Base-by-base conservation (phyloP, 495 filamentous ascomycete species). In the Penicillium macrosclerotiorum region DNA sequence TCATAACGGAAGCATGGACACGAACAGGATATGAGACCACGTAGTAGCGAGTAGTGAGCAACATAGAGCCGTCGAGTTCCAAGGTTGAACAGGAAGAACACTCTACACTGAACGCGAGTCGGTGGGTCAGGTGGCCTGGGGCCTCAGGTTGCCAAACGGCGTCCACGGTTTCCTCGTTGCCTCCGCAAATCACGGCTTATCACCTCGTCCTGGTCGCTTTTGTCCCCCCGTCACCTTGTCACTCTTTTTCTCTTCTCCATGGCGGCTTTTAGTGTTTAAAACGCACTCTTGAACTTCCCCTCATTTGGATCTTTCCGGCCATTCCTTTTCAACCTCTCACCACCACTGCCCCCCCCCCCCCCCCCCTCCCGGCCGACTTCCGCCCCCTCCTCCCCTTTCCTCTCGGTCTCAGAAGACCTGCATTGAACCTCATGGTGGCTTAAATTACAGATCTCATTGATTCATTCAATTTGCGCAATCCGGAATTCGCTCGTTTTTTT, bases 391-490 rank as follows among this genome's bases (percentile, higher is more conserved):
- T 30, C 47, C 40, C 32, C 20, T 16, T 13, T 8, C 3, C 22
- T 18, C 26, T 9, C 26, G 23, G 36, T 39, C 33, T 47, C 39
- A 51, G 46, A 35, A 54, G 51, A 47, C 42, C 37, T 44, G 47
- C 43, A 31, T 51, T 52, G 48, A 41, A 14, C 53, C 26, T 51
- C 45, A 48, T 41, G 48, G 31, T 51, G 31, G 31, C 22, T 41
- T 56, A 43, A 56, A 44, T 45, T 31, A 20, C 27, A 37, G 36
- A 26, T 16, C 23, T 11, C 14, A 19, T 39, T 20, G n/a, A 37
- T 31, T 25, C 34, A 27, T n/a, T n/a, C 13, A 23, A 18, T 31
- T 20, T 23, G 47, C 32, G 34, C 31, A 49, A 18, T 37, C 44
- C 45, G 39, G 34, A 47, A 14, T 36, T 44, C 44, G 11, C 31